Conservation (phyloP, 2,329 filamentous ascomycete genomes). For the Cadophora gregata region DNA sequence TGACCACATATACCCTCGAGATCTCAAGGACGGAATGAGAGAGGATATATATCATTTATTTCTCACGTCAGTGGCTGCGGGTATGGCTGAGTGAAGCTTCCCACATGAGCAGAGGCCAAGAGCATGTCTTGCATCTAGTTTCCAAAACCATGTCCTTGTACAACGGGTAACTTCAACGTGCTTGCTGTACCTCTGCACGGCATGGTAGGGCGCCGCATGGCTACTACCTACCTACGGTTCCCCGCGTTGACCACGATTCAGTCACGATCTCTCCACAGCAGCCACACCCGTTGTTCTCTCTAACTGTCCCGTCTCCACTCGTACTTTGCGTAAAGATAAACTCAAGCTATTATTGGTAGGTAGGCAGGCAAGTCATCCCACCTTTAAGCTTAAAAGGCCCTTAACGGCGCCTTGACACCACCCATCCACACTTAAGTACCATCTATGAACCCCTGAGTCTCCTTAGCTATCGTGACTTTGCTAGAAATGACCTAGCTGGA, state of each 20-base stretch:
- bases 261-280: not conserved
- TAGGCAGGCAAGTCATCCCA: not conserved
- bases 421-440: not conserved
- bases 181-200: not conserved
- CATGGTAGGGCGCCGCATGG: not conserved
- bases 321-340: slow-evolving; percentile 9
- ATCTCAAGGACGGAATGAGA: not conserved
- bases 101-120: slow-evolving; percentile 8
- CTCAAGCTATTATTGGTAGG: too few relatives aligned
- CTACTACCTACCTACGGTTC: too few relatives aligned
- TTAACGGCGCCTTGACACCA: slow-evolving; percentile 9
- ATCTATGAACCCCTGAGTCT: not conserved
- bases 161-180: not conserved
- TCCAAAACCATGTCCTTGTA: slow-evolving; percentile 3
- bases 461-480: not conserved
- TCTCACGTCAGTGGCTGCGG: not conserved
- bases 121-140: not conserved
- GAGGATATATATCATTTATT: not conserved
- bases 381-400: slow-evolving; percentile 26
- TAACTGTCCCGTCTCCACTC: not conserved
- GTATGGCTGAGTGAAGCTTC: slow-evolving; percentile 5
- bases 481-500: too few relatives aligned
- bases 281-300: slow-evolving; percentile 9
- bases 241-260: slow-evolving; percentile 2
- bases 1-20: not conserved